Evolutionary conservation across 179 eudicot genomes (phyloP).

Genomic region (Pouteria campechiana): DNA sequence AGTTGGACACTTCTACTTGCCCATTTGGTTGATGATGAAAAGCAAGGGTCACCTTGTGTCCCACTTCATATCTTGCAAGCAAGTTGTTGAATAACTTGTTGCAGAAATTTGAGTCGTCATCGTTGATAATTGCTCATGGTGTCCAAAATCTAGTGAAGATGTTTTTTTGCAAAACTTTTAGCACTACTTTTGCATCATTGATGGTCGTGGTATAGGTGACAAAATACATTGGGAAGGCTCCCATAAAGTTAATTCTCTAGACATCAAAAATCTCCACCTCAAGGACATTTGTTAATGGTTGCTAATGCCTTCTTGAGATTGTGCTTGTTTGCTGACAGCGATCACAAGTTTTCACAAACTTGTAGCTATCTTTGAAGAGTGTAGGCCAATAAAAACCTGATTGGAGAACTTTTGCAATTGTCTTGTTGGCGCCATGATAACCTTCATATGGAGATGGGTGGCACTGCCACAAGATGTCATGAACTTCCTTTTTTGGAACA

Average conservation of each 20-base stretch:
- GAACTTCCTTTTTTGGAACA: not conserved
- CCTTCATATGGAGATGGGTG: not conserved
- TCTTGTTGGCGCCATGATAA: not conserved
- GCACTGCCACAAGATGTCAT: not conserved
- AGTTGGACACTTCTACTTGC: not conserved
- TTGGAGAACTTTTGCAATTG: not conserved
- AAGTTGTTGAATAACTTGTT: not conserved
- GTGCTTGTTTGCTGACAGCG: not conserved
- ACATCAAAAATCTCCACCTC: constrained; percentile 6
- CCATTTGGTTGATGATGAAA: not conserved
- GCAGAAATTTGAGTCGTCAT: not conserved
- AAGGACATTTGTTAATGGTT: not conserved
- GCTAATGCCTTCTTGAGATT: not conserved
- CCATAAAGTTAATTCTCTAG: constrained; percentile 2
- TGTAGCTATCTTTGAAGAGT: not conserved
- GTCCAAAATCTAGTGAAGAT: not conserved
- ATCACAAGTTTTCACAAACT: no score
- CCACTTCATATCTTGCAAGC: not conserved
- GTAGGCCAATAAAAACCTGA: constrained; percentile 4
- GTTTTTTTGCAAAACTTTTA: not conserved
- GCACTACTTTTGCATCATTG: not conserved
- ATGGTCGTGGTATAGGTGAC: not conserved
- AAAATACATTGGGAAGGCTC: not conserved
- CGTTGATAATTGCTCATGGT: no score
- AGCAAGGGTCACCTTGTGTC: not conserved